These are phyloP conservation scores for Phytophthora quininea DNA, from an alignment of 352 stramenopile species.

Conservation along the genomic window DNA sequence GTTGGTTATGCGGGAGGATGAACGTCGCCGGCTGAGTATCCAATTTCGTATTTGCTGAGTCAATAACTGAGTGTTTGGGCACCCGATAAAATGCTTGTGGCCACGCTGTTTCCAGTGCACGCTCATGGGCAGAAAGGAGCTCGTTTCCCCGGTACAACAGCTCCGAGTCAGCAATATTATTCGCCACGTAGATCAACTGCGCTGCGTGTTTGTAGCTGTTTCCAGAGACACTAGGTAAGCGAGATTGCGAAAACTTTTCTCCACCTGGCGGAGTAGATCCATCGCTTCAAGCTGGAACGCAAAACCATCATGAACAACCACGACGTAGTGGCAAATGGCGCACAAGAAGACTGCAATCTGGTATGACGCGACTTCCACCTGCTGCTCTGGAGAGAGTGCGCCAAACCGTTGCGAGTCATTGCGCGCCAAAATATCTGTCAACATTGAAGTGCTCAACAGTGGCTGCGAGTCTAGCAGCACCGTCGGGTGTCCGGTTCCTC, in stretches of 20 bases:
- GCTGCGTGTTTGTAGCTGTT: conserved; percentile 56
- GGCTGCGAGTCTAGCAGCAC: conserved; percentile 77
- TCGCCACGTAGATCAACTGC: conserved; percentile 66
- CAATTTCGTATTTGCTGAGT: too few relatives aligned
- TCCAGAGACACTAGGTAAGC: conserved; percentile 67
- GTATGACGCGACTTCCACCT: conserved; percentile 62
- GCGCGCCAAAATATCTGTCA: conserved; percentile 51
- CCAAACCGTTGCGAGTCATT: conserved; percentile 62
- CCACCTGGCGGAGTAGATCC: conserved; percentile 54
- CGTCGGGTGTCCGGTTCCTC: conserved; percentile 29
- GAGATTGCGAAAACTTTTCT: conserved; percentile 61
- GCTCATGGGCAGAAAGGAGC: conserved; percentile 39
- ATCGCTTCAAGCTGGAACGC: conserved; percentile 42
- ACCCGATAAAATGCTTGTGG: conserved; percentile 26
- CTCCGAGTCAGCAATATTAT: conserved; percentile 42
- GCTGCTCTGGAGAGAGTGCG: conserved; percentile 64
- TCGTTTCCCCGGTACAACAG: conserved; percentile 41
- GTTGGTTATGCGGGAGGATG: conserved; percentile 17
- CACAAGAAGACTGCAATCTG: conserved; percentile 73
- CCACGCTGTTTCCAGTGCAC: conserved; percentile 45
- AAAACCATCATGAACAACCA: conserved; percentile 63
- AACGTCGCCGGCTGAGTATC: conserved; percentile 15
- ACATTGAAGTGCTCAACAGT: conserved; percentile 63
- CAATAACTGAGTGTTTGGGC: conserved; percentile 7
- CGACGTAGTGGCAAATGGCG: conserved; percentile 80